Evolutionary conservation across 768 basidiomycete species (phyloP).

Genomic region (Psilocybe sp.): DNA sequence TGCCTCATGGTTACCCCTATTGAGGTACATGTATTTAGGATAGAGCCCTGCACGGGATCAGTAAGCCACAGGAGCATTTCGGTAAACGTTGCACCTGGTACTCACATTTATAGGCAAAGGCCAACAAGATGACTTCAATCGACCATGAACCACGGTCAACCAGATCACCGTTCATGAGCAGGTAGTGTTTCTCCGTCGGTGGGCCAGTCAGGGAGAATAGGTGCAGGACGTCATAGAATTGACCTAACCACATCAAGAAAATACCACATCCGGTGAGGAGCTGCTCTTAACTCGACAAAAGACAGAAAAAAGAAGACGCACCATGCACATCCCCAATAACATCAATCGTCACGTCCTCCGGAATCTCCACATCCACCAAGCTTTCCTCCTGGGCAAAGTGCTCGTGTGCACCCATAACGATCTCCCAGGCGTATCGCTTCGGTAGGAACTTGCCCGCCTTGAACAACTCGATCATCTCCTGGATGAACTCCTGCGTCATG

Average conservation of each 20-base stretch:
- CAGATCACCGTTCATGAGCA: slow-evolving; percentile 93
- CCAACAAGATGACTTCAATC: slow-evolving; percentile 87
- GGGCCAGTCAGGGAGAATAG: slow-evolving; percentile 82
- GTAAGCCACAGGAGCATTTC: not conserved
- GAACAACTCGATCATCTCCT: slow-evolving; percentile 87
- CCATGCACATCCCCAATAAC: slow-evolving; percentile 97
- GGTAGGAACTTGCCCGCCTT: slow-evolving; percentile 92
- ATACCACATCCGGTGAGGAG: not conserved
- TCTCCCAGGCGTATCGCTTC: slow-evolving; percentile 93
- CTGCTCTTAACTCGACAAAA: too few relatives aligned
- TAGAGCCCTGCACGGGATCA: slow-evolving; percentile 69
- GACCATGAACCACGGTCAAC: slow-evolving; percentile 98
- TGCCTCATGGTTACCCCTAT: slow-evolving; percentile 95
- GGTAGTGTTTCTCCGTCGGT: slow-evolving; percentile 80
- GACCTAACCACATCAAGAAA: slow-evolving; percentile 50
- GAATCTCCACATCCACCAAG: slow-evolving; percentile 72
- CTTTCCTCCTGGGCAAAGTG: slow-evolving; percentile 76
- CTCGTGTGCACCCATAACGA: slow-evolving; percentile 81
- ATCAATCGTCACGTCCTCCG: slow-evolving; percentile 80
- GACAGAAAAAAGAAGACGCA: slow-evolving; percentile 25
- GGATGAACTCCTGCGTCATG: slow-evolving; percentile 78
- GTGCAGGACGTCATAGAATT: slow-evolving; percentile 93
- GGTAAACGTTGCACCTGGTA: not conserved
- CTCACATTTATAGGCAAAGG: slow-evolving; percentile 94
- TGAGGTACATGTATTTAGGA: slow-evolving; percentile 86